phyloP scores from a whole-genome alignment of 352 stramenopile genomes.

The Phytophthora sp. region DNA sequence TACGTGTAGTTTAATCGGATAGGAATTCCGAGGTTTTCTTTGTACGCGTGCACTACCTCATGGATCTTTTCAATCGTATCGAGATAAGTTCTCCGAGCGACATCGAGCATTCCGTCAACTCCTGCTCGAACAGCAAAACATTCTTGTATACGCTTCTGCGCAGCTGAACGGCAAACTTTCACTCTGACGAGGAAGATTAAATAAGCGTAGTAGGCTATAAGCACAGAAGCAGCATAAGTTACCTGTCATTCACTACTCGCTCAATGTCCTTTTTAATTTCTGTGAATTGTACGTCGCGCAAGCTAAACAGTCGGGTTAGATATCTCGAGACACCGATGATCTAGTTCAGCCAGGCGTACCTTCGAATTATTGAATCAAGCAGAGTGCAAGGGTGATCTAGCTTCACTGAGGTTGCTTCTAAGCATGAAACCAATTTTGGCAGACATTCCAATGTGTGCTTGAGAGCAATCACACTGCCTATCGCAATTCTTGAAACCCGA shows the following conservation, averaged over 20 bases:
- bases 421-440: constrained; percentile 56
- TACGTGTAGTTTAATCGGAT: constrained; percentile 85
- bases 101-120: constrained; percentile 88
- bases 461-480: constrained; percentile 83
- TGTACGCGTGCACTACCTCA: constrained; percentile 75
- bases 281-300: constrained; percentile 59
- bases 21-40: constrained; percentile 67
- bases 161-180: constrained; percentile 66
- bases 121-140: constrained; percentile 82
- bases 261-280: constrained; percentile 68
- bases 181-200: constrained; percentile 39
- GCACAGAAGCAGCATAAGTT: background rate
- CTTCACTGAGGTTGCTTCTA: constrained; percentile 43
- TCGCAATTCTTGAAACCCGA: constrained; percentile 67
- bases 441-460: constrained; percentile 82
- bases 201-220: background rate
- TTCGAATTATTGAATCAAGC: constrained; percentile 70
- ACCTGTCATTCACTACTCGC: constrained; percentile 81
- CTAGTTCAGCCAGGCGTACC: no score
- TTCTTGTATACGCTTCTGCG: constrained; percentile 87
- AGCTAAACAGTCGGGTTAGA: constrained; percentile 36
- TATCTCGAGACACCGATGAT: no score
- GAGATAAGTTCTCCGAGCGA: constrained; percentile 79
- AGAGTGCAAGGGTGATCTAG: constrained; percentile 44
- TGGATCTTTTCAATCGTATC: constrained; percentile 88